phyloP scores from a whole-genome alignment of 768 basidiomycete species.

The Psilocybe cyanescens region DNA sequence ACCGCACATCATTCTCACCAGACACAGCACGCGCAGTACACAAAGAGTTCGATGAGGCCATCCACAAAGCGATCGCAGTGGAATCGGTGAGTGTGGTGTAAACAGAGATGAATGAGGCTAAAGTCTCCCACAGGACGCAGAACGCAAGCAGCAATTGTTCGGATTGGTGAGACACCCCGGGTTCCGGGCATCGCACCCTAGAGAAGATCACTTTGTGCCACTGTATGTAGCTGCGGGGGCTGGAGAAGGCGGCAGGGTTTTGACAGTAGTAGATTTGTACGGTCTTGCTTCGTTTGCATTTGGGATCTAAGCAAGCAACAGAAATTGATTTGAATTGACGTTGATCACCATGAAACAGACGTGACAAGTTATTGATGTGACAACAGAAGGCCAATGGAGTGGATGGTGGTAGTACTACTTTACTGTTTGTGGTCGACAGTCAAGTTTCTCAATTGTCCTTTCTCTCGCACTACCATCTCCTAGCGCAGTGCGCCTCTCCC shows the following conservation, averaged over 20 bases:
- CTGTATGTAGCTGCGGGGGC: conserved; percentile 79
- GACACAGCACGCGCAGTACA: conserved; percentile 48
- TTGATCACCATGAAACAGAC: conserved; percentile 17
- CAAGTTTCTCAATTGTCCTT: neutral
- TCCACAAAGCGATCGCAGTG: conserved; percentile 55
- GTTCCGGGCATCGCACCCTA: conserved; percentile 73
- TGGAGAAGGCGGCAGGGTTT: conserved; percentile 56
- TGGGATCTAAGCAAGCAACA: conserved; percentile 40
- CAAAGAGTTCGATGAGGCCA: conserved; percentile 62
- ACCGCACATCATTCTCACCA: conserved; percentile 53
- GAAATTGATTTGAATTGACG: neutral
- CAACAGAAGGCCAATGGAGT: neutral
- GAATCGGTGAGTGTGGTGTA: conserved; percentile 46
- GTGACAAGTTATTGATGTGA: conserved; percentile 17
- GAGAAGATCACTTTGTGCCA: conserved; percentile 83
- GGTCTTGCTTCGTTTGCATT: conserved; percentile 72
- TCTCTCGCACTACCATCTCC: conserved; percentile 8
- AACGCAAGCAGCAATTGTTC: conserved; percentile 59
- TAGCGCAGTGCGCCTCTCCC: conserved; percentile 14
- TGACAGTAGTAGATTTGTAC: conserved; percentile 54
- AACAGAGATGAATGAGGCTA: conserved; percentile 12
- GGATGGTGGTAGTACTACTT: neutral
- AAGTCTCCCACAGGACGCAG: conserved; percentile 40
- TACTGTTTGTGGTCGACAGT: neutral
- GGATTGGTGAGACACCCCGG: conserved; percentile 58